These are phyloP conservation scores for Colletotrichum plurivorum DNA, from an alignment of 2,329 filamentous ascomycete genomes.

Conservation along the genomic window DNA sequence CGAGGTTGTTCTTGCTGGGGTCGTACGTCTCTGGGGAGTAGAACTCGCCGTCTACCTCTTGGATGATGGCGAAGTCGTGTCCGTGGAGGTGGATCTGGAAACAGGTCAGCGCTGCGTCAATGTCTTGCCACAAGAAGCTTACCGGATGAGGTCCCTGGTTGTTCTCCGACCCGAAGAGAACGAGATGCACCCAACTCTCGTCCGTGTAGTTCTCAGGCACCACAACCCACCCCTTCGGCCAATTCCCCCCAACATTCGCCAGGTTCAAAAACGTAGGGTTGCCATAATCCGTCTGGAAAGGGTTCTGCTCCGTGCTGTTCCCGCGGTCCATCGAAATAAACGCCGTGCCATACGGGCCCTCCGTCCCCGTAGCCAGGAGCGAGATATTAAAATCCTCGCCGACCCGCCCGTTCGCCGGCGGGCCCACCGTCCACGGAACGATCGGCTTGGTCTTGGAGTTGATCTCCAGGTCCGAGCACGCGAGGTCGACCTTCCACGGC, in stretches of 20 bases:
- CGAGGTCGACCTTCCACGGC: slow-evolving; percentile 40
- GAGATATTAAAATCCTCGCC: slow-evolving; percentile 19
- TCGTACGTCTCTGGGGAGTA: slow-evolving; percentile 37
- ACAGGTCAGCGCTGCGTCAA: background rate
- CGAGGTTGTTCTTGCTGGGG: slow-evolving; percentile 49
- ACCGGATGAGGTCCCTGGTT: slow-evolving; percentile 23
- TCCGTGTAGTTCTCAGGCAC: slow-evolving; percentile 41
- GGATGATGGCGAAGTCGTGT: slow-evolving; percentile 62
- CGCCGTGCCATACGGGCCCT: slow-evolving; percentile 32
- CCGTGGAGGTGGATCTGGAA: slow-evolving; percentile 62
- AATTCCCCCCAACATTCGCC: slow-evolving; percentile 26
- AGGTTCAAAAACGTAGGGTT: slow-evolving; percentile 54
- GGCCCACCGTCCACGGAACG: slow-evolving; percentile 42
- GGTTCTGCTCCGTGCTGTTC: background rate
- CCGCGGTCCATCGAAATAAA: slow-evolving; percentile 44
- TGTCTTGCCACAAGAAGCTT: background rate
- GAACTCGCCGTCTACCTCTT: slow-evolving; percentile 43
- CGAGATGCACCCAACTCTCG: slow-evolving; percentile 38
- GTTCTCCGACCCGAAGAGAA: background rate
- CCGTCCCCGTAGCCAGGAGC: background rate
- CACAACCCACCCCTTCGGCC: slow-evolving; percentile 39
- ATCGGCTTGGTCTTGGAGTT: slow-evolving; percentile 46
- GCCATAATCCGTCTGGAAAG: slow-evolving; percentile 54
- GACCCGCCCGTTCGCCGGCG: slow-evolving; percentile 18
- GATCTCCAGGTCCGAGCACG: slow-evolving; percentile 47